phyloP scores from a whole-genome alignment of 352 stramenopile genomes.

The Aphanomyces stellatus region DNA sequence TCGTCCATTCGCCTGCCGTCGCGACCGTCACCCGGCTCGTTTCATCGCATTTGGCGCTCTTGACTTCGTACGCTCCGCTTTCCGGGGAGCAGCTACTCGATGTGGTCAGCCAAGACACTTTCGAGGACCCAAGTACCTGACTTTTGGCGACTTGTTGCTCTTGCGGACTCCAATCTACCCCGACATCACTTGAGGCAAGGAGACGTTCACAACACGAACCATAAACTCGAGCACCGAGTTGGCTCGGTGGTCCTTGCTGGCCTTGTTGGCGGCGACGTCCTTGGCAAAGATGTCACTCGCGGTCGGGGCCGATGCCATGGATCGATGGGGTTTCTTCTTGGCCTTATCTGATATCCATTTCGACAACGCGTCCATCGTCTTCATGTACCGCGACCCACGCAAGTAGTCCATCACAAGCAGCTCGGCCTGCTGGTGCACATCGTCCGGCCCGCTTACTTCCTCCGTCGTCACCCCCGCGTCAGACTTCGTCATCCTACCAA shows the following conservation, averaged over 20 bases:
- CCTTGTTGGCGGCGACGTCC: slow-evolving; percentile 48
- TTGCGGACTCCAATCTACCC: slow-evolving; percentile 17
- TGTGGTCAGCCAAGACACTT: neutral
- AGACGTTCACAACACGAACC: slow-evolving; percentile 16
- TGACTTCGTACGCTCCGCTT: neutral
- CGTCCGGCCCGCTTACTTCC: slow-evolving; percentile 11
- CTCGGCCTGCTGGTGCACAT: slow-evolving; percentile 51
- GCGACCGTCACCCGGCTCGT: neutral
- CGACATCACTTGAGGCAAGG: neutral
- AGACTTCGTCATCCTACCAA: neutral
- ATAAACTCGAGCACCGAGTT: slow-evolving; percentile 43
- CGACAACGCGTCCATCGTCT: slow-evolving; percentile 46
- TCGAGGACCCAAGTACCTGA: too few relatives aligned
- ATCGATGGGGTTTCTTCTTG: slow-evolving; percentile 21
- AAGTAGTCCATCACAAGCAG: slow-evolving; percentile 66
- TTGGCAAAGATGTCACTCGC: slow-evolving; percentile 44
- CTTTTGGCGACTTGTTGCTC: slow-evolving; percentile 7
- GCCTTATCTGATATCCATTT: slow-evolving; percentile 20
- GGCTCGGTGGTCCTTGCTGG: slow-evolving; percentile 6
- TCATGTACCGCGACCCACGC: slow-evolving; percentile 43
- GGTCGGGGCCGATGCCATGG: slow-evolving; percentile 21
- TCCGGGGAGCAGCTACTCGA: slow-evolving; percentile 12
- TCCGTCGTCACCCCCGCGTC: neutral
- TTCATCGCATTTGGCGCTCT: slow-evolving; percentile 18
- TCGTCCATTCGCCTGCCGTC: slow-evolving; percentile 33